Evolutionary conservation across 306 rosid genomes (phyloP).

Genomic region (Malus domestica): DNA sequence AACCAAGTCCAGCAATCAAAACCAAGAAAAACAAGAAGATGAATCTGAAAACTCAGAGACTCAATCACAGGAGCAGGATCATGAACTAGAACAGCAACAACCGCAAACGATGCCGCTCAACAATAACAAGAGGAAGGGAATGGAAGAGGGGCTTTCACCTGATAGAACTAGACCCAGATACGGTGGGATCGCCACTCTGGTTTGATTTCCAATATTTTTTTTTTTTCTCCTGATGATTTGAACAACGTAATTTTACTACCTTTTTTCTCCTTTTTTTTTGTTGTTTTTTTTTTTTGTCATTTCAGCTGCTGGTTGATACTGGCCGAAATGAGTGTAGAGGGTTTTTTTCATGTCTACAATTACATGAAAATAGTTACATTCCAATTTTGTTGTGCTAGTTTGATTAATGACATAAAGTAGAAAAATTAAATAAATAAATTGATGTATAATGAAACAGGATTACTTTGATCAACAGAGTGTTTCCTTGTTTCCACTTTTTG

Average conservation of each 20-base stretch:
- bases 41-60: conserved; percentile 6
- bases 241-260: conserved; percentile 31
- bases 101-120: conserved; percentile 22
- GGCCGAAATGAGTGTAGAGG: conserved; percentile 43
- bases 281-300: not conserved
- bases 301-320: conserved; percentile 35
- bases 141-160: conserved; percentile 71
- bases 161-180: conserved; percentile 87
- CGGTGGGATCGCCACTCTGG: conserved; percentile 66
- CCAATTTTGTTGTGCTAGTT: conserved; percentile 50
- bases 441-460: not conserved
- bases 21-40: conserved; percentile 26
- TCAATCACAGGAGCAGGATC: conserved; percentile 12
- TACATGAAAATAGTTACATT: conserved; percentile 45
- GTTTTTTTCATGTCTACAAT: conserved; percentile 39
- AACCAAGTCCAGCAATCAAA: conserved; percentile 46
- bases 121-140: conserved; percentile 67
- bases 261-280: not conserved
- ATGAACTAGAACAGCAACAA: conserved; percentile 23
- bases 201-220: conserved; percentile 23
- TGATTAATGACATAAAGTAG: not conserved
- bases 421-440: not conserved
- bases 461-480: not conserved
- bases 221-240: conserved; percentile 1
- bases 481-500: not conserved